Base-by-base conservation (phyloP, 2,329 filamentous ascomycete genomes). In the Plenodomus lindquistii region DNA sequence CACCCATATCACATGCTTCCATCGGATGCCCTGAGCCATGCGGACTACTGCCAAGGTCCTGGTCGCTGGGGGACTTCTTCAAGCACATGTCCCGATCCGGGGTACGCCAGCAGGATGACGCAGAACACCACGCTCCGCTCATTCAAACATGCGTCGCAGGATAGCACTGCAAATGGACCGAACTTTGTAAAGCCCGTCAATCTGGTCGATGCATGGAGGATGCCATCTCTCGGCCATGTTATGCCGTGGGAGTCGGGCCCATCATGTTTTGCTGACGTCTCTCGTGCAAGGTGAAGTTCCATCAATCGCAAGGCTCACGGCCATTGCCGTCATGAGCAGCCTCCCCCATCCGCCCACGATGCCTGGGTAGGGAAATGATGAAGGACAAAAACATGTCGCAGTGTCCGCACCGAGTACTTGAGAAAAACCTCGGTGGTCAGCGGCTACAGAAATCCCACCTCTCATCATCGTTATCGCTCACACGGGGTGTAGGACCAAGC, bases 371-470 rank as follows among this genome's bases (percentile, higher is more conserved):
- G 15, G 22, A 39, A 18, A 44, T 40, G 42, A 49, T 34, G 40
- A 42, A 48, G 39, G 41, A 35, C 37, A 22, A 44, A 45, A 31
- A n/a, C 27, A 37, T 27, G 46, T 44, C 46, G 43, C 48, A 49
- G 36, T 35, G 20, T 47, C 15, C 34, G 43, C 37, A 42, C 40
- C 42, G 38, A 34, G 44, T 44, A 40, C 41, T 46, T 46, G 40
- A 47, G 42, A 40, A 22, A 50, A 38, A 42, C 37, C 39, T 35
- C 40, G 54, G 44, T 45, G 37, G 29, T 36, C 39, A 38, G 51
- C 50, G 52, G 51, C 20, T 13, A 37, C 44, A 52, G 40, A 48
- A 50, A 35, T 54, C 54, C 60, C 60, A 56, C 59, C 54, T 64
- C 54, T 64, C 46, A 54, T 42, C 40, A 34, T 45, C 44, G 44